Evolutionary conservation across 257 asterid genomes (phyloP).

Genomic region (Fraxinus anomala): DNA sequence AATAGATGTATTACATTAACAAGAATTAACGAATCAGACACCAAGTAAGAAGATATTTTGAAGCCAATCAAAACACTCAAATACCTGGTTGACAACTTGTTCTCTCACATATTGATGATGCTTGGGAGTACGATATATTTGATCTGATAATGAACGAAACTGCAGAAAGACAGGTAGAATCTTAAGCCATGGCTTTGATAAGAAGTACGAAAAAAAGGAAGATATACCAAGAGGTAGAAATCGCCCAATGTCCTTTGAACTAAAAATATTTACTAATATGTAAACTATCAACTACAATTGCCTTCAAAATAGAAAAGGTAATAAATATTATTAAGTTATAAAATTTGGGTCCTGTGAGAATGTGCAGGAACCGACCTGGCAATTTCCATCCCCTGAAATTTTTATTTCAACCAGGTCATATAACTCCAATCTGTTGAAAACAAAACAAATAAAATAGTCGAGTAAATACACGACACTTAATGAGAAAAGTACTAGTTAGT

Average conservation of each 20-base stretch:
- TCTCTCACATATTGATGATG: constrained; percentile 78
- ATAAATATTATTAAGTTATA: not conserved
- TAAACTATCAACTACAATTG: not conserved
- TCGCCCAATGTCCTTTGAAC: not conserved
- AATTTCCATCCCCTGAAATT: constrained; percentile 87
- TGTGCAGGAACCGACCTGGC: constrained; percentile 63
- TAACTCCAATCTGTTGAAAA: constrained; percentile 58
- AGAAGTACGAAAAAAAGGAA: not conserved
- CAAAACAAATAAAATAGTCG: not conserved
- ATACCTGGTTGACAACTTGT: constrained; percentile 70
- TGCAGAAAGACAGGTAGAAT: constrained; percentile 23
- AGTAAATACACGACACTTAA: not conserved
- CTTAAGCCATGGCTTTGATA: not conserved
- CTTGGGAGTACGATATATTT: constrained; percentile 74
- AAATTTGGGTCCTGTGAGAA: not conserved
- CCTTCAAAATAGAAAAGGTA: not conserved
- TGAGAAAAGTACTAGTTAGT: too few relatives aligned
- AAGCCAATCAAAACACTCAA: not conserved
- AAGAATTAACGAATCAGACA: not conserved
- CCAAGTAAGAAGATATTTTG: not conserved
- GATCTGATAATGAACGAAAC: constrained; percentile 94
- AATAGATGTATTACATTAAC: not conserved
- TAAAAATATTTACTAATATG: too few relatives aligned
- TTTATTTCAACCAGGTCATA: constrained; percentile 74
- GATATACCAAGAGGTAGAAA: too few relatives aligned